Base-by-base conservation (phyloP, 2,329 filamentous ascomycete genomes). In the Colletotrichum salicis region DNA sequence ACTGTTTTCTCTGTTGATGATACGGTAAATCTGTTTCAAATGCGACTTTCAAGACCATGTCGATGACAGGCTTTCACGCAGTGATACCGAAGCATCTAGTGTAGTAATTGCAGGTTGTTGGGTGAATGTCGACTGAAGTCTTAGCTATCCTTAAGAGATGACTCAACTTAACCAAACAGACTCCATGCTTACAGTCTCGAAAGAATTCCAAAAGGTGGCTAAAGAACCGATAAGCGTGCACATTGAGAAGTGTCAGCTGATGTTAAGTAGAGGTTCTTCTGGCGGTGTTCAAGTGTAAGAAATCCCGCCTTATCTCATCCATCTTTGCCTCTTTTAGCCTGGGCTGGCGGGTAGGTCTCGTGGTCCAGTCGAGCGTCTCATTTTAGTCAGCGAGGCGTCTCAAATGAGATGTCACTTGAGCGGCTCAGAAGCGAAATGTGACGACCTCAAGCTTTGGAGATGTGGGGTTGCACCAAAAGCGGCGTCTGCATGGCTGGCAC, bases 401-500 rank as follows among this genome's bases (percentile, higher is more conserved):
- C n/a, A 48, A 41, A 64, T 15, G 15, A 29, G 61, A 13, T n/a
- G 51, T 64, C 61, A 64, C 22, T 64, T 55, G 61, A 55, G 31
- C 51, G 24, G 1, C 27, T 29, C 61, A 41, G 33, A 24, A 48
- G 19, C 31, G 33, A 48, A 63, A 54, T 41, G 61, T 64, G 61
- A 55, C 22, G 19, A 29, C 19, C 27, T 10, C 6, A 22, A 19
- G 48, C 22, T 37, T 22, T 37, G n/a, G 3, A 6, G 29, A 15
- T 4, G 22, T 55, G 22, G 24, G 48, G 51, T 55, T 37, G 5
- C 35, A 33, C 62, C 41, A 31, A 62, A 67, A 71, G 33, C 68
- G 68, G 68, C 48, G n/a, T 59, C 68, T 19, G 45, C 52, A 51
- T 67, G 63, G 64, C 64, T 62, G 57, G 64, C 64, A 41, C 57